Evolutionary conservation across 208 protist genomes (phyloP).

Genomic region (Trypanosoma conorhini): DNA sequence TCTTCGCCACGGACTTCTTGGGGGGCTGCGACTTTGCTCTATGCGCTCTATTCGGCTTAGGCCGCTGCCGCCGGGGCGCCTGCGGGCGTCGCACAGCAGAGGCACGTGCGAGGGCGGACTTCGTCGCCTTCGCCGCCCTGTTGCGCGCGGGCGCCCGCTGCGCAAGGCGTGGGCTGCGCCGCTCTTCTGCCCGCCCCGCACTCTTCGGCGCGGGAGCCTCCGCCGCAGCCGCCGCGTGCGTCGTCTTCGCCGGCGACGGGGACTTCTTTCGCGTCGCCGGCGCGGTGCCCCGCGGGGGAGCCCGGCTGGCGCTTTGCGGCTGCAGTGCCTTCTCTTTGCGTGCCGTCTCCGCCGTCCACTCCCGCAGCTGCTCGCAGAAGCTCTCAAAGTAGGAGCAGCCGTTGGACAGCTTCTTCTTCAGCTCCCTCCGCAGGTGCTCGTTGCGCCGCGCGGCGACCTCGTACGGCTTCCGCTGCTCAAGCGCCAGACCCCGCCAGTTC

Average conservation of each 20-base stretch:
- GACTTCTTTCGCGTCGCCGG: not conserved
- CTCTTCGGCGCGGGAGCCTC: not conserved
- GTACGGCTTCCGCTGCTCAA: conserved; percentile 49
- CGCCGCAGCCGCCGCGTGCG: not conserved
- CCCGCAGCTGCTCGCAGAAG: conserved; percentile 47
- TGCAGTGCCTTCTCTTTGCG: conserved; percentile 12
- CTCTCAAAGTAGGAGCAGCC: conserved; percentile 72
- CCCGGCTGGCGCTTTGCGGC: not conserved
- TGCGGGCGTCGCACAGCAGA: not conserved
- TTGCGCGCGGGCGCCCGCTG: not conserved
- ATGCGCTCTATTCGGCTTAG: conserved; percentile 16
- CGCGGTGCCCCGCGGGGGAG: not conserved
- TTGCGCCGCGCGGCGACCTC: conserved; percentile 69
- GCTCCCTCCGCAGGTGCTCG: conserved; percentile 48
- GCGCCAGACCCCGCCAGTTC: conserved; percentile 53
- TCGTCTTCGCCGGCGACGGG: not conserved
- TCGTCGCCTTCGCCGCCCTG: not conserved
- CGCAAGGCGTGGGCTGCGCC: not conserved
- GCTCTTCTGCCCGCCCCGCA: not conserved
- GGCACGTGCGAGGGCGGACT: not conserved
- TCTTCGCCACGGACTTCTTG: not conserved
- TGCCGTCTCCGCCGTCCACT: conserved; percentile 68
- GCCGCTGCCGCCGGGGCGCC: not conserved
- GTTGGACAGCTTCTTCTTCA: conserved; percentile 50
- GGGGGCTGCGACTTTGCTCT: conserved; percentile 1